Percentiles rank a stretch among this genome's conserved stretches.
Evolutionary conservation across 2,329 filamentous ascomycete genomes (phyloP).

Genomic region (Boeremia lycopersici): DNA sequence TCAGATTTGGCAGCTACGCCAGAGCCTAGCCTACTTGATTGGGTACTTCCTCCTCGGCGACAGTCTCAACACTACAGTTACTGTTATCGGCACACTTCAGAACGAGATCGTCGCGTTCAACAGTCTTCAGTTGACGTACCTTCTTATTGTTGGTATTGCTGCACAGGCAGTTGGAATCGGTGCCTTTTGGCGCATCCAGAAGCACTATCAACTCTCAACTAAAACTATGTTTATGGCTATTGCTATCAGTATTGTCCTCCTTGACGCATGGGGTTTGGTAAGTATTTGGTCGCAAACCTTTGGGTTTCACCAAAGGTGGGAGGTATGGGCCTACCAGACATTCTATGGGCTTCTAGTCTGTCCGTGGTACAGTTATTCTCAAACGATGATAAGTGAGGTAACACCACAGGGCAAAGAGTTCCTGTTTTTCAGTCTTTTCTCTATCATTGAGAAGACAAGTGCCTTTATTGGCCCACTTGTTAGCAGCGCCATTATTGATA

Average conservation of each 20-base stretch:
- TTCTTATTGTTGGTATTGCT: conserved; percentile 68
- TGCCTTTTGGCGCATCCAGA: conserved; percentile 66
- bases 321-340: conserved; percentile 56
- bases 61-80: conserved; percentile 71
- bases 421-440: conserved; percentile 72
- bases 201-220: conserved; percentile 62
- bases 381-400: conserved; percentile 74
- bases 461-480: conserved; percentile 72
- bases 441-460: conserved; percentile 70
- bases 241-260: conserved; percentile 64
- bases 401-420: conserved; percentile 72
- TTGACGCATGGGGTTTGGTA: conserved; percentile 65
- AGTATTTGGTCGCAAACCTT: conserved; percentile 62
- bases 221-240: conserved; percentile 74
- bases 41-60: conserved; percentile 72
- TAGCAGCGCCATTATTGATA: conserved; percentile 72
- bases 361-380: conserved; percentile 72
- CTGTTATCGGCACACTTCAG: conserved; percentile 69
- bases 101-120: conserved; percentile 69
- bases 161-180: conserved; percentile 68
- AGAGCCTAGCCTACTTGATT: conserved; percentile 67
- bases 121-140: conserved; percentile 67
- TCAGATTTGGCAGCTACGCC: conserved; percentile 68
- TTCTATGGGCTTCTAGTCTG: conserved; percentile 71
- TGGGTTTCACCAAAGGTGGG: conserved; percentile 60